These are phyloP conservation scores for Amanita molliuscula DNA, from an alignment of 768 basidiomycete genomes.

Conservation along the genomic window DNA sequence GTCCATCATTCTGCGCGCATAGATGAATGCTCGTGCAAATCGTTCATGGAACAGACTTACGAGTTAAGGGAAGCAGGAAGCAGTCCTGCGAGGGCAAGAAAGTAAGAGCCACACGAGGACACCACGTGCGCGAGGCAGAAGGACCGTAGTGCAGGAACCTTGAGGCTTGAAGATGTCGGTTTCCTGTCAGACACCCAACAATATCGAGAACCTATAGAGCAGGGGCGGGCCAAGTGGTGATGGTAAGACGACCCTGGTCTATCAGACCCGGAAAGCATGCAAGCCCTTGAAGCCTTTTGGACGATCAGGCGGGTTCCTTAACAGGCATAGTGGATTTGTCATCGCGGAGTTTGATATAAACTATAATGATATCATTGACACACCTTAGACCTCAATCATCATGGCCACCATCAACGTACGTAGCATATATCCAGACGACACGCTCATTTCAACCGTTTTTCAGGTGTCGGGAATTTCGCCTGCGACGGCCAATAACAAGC, in stretches of 20 bases:
- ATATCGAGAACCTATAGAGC: background rate
- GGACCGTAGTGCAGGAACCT: background rate
- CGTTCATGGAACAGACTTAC: conserved; percentile 3
- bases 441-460: background rate
- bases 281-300: background rate
- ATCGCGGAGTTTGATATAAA: background rate
- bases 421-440: background rate
- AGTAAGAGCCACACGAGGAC: background rate
- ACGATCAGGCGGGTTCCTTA: background rate
- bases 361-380: background rate
- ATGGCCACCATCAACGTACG: conserved; percentile 26
- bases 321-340: background rate
- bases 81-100: background rate
- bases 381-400: background rate
- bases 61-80: background rate
- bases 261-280: conserved; percentile 4
- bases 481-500: conserved; percentile 51
- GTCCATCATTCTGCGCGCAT: conserved; percentile 3
- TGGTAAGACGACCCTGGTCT: conserved; percentile 1
- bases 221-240: background rate
- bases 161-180: background rate
- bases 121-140: background rate
- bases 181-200: background rate
- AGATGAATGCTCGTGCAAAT: conserved; percentile 7
- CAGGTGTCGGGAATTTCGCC: conserved; percentile 68